Base-by-base conservation (phyloP, 495 filamentous ascomycete species). In the Echria macrotheca region DNA sequence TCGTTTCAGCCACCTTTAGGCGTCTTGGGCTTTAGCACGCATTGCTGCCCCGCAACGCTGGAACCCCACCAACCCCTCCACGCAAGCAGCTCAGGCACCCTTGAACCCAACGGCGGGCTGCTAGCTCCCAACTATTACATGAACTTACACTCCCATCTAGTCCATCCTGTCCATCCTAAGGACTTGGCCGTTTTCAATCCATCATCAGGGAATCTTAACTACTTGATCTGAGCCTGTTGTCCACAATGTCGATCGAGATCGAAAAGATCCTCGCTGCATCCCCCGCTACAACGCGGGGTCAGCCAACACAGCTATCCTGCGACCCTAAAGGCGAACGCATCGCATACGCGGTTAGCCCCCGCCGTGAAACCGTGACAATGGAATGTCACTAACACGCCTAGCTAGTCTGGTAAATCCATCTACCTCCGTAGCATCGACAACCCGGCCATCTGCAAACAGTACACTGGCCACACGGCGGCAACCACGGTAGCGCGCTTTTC, bases 401-500 rank as follows among this genome's bases (percentile, higher is more conserved):
- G 12, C 6, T 46, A 96, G 91, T 90, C 89, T 26, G 89, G 88
- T 56, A 97, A 97, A 77, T 96, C 91, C 32, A 84, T 96, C 63
- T 97, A 95, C 71, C 69, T 97, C 15, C 89, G 93, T 47, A 87
- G 79, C 29, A 91, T 98, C 72, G 91, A 96, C 66, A 72, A 95
- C 66, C 91, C 94, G 40, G 76, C 86, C 42, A 59, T 80, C 36
- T 79, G 81, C 65, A 86, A 83, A 53, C 90, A 97, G 68, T 97
- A 98, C 70, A 91, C 85, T 18, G 79, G 82, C 56, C 93, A 98
- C 70, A 96, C 89, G 21, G 73, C 84, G 25, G 78, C 80, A 44
- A 91, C 90, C 0, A 96, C 89, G 5, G 90, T 97, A 50, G 93
- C 94, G 35, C 87, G 87, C 32, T 96, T 98, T 71, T 83, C 94